phyloP scores from a whole-genome alignment of 768 basidiomycete species.

The Naganishia vaughanmartiniae region DNA sequence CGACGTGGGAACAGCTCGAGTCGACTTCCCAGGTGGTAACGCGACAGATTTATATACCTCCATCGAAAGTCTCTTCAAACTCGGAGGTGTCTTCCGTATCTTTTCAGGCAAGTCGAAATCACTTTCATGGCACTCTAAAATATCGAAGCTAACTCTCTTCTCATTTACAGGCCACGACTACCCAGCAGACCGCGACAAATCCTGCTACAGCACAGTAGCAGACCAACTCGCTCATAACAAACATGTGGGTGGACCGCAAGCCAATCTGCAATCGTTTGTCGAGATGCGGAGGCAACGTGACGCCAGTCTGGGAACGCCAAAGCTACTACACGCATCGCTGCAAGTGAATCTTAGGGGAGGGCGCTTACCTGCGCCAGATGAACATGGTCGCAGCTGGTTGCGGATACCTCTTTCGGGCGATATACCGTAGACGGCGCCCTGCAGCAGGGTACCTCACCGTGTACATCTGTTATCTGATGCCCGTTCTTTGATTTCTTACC shows the following conservation, averaged over 20 bases:
- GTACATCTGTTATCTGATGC: too few species aligned
- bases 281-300: conserved; percentile 40
- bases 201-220: conserved; percentile 39
- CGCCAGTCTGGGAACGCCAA: conserved; percentile 35
- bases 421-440: not conserved
- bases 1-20: conserved; percentile 42
- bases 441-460: too few species aligned
- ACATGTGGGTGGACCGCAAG: conserved; percentile 34
- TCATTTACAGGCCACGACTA: conserved; percentile 38
- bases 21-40: conserved; percentile 45
- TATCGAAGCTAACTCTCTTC: not conserved
- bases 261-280: conserved; percentile 34
- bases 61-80: conserved; percentile 38
- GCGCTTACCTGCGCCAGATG: conserved; percentile 24
- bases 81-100: conserved; percentile 36
- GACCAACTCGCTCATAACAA: conserved; percentile 39
- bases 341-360: conserved; percentile 39
- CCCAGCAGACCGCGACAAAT: conserved; percentile 33
- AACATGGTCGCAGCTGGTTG: conserved; percentile 27
- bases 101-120: conserved; percentile 34
- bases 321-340: conserved; percentile 40
- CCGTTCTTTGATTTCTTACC: too few species aligned
- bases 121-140: not conserved
- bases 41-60: conserved; percentile 37
- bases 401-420: conserved; percentile 30